phyloP scores from a whole-genome alignment of 208 protist genomes.

The Leishmania turanica region DNA sequence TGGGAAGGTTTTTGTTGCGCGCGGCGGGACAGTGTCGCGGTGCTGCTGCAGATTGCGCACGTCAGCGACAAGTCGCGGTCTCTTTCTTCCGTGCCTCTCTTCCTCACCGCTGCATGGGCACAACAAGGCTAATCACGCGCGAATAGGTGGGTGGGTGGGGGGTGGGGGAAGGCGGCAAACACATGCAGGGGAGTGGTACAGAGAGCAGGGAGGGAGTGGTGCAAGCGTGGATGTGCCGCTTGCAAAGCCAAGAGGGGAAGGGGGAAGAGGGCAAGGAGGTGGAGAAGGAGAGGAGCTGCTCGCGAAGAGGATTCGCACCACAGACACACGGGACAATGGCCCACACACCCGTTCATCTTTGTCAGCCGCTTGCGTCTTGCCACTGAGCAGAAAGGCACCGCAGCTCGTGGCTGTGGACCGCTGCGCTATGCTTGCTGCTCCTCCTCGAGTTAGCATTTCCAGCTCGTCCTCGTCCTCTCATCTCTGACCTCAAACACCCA shows the following conservation, averaged over 20 bases:
- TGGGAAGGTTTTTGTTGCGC: neutral
- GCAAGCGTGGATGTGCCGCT: neutral
- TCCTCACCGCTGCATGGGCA: neutral
- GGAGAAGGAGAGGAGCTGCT: neutral
- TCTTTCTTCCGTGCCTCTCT: neutral
- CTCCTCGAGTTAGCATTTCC: neutral
- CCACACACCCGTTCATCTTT: neutral
- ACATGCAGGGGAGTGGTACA: neutral
- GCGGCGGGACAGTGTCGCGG: neutral
- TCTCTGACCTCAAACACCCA: neutral
- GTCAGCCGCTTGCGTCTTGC: neutral
- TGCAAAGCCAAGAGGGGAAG: neutral
- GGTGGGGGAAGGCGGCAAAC: neutral
- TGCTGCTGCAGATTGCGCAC: neutral
- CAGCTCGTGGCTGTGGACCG: neutral
- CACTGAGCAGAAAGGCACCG: neutral
- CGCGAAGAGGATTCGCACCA: neutral
- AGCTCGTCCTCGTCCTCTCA: neutral
- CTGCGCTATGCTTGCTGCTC: neutral
- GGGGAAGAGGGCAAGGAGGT: neutral
- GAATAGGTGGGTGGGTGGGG: neutral
- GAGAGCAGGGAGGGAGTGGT: neutral
- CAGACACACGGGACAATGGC: neutral
- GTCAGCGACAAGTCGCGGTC: neutral
- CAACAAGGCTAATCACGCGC: neutral